A percentile compares a stretch with the other conserved stretches of the same genome.
These are phyloP conservation scores for Yamadazyma triangularis DNA, from an alignment of 1,139 yeast species.

Conservation along the genomic window DNA sequence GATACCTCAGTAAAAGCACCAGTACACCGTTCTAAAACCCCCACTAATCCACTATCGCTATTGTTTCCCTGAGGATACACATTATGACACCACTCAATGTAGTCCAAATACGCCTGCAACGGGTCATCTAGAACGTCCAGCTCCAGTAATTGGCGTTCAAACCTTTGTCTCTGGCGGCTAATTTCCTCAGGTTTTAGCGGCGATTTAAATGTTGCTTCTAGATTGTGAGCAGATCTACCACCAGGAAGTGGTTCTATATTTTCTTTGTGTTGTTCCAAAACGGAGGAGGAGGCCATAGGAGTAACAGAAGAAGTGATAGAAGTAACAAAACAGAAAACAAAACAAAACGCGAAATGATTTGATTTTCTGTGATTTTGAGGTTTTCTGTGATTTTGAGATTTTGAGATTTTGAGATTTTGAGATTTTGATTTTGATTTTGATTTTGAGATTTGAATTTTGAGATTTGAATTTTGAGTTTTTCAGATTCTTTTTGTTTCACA, in stretches of 20 bases:
- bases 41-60: conserved; percentile 63
- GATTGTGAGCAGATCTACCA: conserved; percentile 61
- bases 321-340: too few species aligned
- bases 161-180: background rate
- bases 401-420: too few species aligned
- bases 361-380: too few species aligned
- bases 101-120: conserved; percentile 64
- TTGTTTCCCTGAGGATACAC: conserved; percentile 66
- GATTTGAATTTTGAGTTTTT: too few species aligned
- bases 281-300: conserved; percentile 50
- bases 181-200: too few species aligned
- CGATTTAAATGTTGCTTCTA: conserved; percentile 11
- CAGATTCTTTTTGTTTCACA: too few species aligned
- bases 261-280: conserved; percentile 74
- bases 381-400: too few species aligned
- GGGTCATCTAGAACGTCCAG: conserved; percentile 59
- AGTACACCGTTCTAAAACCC: conserved; percentile 68
- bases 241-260: conserved; percentile 66
- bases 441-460: too few species aligned
- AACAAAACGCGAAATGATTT: too few species aligned
- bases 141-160: background rate
- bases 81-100: conserved; percentile 67
- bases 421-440: too few species aligned
- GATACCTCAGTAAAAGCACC: conserved; percentile 59
- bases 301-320: too few species aligned